A percentile compares a stretch with the other conserved stretches of the same genome.
Evolutionary conservation across 768 basidiomycete species (phyloP).

Genomic region (Mycena chlorophos): DNA sequence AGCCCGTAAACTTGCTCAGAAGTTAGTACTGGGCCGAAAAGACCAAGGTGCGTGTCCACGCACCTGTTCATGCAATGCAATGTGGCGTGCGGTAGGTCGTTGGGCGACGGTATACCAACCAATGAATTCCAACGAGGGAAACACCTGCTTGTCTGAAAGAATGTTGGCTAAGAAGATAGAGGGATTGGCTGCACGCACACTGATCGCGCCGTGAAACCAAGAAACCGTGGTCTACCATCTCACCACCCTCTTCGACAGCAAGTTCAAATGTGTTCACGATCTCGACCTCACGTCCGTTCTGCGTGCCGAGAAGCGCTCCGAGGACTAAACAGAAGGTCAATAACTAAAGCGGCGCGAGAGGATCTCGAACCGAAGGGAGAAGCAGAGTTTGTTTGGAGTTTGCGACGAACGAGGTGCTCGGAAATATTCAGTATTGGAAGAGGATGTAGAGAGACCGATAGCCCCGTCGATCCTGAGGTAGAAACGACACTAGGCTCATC

Average conservation of each 20-base stretch:
- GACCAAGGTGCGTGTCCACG: constrained; percentile 8
- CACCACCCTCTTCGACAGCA: constrained; percentile 57
- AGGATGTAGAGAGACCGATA: constrained; percentile 72
- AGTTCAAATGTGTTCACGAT: constrained; percentile 97
- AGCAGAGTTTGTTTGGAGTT: constrained; percentile 64
- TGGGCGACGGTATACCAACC: constrained; percentile 94
- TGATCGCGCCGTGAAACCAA: constrained; percentile 83
- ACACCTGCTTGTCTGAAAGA: constrained; percentile 89
- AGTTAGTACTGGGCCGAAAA: constrained; percentile 1
- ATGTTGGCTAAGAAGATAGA: constrained; percentile 7
- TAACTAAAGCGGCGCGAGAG: neutral
- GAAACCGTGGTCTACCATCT: constrained; percentile 77
- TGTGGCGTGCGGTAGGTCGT: constrained; percentile 72
- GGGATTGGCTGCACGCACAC: constrained; percentile 46
- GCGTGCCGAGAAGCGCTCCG: constrained; percentile 91
- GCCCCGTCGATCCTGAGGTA: constrained; percentile 67
- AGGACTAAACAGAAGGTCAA: constrained; percentile 56
- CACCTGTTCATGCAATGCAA: constrained; percentile 85
- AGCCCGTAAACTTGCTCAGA: constrained; percentile 66
- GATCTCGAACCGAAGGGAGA: constrained; percentile 68
- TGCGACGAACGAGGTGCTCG: constrained; percentile 87
- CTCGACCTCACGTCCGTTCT: constrained; percentile 92
- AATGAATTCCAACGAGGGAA: constrained; percentile 94
- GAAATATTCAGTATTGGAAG: constrained; percentile 96
- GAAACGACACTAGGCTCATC: constrained; percentile 77